phyloP scores from a whole-genome alignment of 306 rosid species.

The Rosa persica region DNA sequence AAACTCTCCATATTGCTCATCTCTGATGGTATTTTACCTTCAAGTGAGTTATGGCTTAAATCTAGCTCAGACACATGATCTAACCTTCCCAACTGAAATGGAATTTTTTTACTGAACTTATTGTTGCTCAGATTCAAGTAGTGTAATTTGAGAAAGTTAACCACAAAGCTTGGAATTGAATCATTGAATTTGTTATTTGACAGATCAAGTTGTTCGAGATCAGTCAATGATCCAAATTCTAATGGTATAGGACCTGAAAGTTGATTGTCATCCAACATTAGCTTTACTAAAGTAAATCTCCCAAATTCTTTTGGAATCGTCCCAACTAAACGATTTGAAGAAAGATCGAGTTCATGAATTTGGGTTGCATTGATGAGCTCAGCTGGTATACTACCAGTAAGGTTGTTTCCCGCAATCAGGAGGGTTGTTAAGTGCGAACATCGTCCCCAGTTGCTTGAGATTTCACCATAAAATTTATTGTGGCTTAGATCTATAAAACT shows the following conservation, averaged over 20 bases:
- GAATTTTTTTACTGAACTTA: neutral
- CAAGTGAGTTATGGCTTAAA: neutral
- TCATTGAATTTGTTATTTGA: conserved; percentile 20
- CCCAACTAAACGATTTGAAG: conserved; percentile 1
- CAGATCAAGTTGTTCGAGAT: conserved; percentile 20
- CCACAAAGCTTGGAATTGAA: conserved; percentile 23
- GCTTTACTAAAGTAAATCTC: neutral
- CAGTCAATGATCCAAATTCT: conserved; percentile 6
- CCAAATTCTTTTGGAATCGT: conserved; percentile 14
- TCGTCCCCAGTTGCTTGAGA: conserved; percentile 27
- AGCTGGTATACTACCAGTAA: conserved; percentile 28
- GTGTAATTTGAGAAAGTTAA: conserved; percentile 4
- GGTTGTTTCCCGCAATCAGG: conserved; percentile 29
- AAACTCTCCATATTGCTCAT: neutral
- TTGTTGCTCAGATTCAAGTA: neutral
- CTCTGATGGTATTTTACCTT: neutral
- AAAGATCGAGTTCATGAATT: neutral
- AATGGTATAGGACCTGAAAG: conserved; percentile 13
- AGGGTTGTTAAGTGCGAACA: conserved; percentile 30
- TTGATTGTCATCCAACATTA: conserved; percentile 1
- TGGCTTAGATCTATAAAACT: conserved; percentile 35
- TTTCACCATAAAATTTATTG: conserved; percentile 33
- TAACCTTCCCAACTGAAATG: neutral
- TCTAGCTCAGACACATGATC: neutral
- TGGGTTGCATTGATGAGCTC: conserved; percentile 27